Percentiles rank a stretch among this genome's conserved stretches.
Conservation (phyloP, 179 eudicot species). For the Dionaea muscipula region DNA sequence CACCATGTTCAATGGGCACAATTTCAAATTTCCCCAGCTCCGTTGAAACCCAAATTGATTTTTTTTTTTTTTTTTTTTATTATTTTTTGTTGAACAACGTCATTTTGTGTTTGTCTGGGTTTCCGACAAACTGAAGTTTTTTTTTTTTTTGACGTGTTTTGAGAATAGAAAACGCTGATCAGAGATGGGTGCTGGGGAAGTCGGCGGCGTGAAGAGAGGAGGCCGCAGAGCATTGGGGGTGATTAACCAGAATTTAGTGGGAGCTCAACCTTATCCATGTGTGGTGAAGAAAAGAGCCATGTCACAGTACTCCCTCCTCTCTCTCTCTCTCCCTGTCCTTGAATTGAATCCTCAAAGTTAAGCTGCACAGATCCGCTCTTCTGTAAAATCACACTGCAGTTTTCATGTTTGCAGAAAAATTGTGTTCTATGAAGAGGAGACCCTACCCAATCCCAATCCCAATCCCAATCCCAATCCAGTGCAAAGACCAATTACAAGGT, state of each 20-base stretch:
- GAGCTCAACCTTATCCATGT: constrained; percentile 38
- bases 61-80: too few species aligned
- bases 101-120: not conserved
- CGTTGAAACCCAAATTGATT: too few species aligned
- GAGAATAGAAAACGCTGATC: constrained; percentile 18
- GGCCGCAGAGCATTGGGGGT: constrained; percentile 49
- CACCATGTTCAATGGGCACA: too few species aligned
- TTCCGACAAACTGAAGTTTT: not conserved
- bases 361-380: not conserved
- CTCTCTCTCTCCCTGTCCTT: constrained; percentile 3
- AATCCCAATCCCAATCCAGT: constrained; percentile 12
- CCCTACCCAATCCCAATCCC: constrained; percentile 22
- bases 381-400: too few species aligned
- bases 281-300: constrained; percentile 46
- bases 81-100: constrained; percentile 3
- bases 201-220: constrained; percentile 41
- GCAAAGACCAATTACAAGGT: constrained; percentile 59
- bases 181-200: constrained; percentile 33
- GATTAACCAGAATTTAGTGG: constrained; percentile 45
- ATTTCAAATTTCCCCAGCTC: too few species aligned
- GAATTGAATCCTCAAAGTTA: not conserved
- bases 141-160: constrained; percentile 5
- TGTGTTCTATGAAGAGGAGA: constrained; percentile 31
- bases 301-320: constrained; percentile 29
- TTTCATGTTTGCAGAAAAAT: constrained; percentile 16